Evolutionary conservation across 2,329 filamentous ascomycete species (phyloP), one percentile per base, ranked within the genome.

Genomic region (Venturia carpophila): DNA sequence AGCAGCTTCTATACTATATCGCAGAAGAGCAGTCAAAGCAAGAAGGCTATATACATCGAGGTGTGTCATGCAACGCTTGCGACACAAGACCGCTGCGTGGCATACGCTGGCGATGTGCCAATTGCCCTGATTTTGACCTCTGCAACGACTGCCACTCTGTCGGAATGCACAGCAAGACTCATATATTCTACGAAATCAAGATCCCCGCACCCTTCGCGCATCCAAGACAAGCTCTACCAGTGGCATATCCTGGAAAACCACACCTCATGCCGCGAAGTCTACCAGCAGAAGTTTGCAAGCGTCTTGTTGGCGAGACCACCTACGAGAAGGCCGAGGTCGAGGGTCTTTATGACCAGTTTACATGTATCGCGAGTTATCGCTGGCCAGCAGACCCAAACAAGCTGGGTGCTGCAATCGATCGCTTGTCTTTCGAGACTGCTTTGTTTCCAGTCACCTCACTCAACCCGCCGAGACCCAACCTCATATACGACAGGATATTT

Each of bases 401-500:
- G 27, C 82, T 97, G 52, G 81, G 84, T 65, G 82, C 93, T 70
- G 94, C 92, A 42, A 95, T 97, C 80, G 92, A 97, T 73, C 87
- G 92, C 67, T 89, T 89, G 75, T 96, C 91, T 0, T 99, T 99
- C 76, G 91, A 97, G 73, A 87, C 90, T 60, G 96, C 92, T 70
- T 86, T 97, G 67, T 87, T 95, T 9, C 91, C 91, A 3, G 89
- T 89, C n/a, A 90, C 89, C 17, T 89, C 88, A n/a, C 84, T 86
- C 66, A 84, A 88, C 41, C 87, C 91, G 65, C 86, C 89, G 13
- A 83, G 88, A 0, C 91, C 93, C 1, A 97, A 95, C 73, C 84
- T 96, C 17, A 90, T 99, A 66, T 94, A 96, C 72, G 93, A 99
- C 74, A 89, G 94, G 69, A 94, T 97, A 84, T 99, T 97, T 76